Base-by-base conservation (phyloP, 2,329 filamentous ascomycete genomes). In the Lachnellula suecica region DNA sequence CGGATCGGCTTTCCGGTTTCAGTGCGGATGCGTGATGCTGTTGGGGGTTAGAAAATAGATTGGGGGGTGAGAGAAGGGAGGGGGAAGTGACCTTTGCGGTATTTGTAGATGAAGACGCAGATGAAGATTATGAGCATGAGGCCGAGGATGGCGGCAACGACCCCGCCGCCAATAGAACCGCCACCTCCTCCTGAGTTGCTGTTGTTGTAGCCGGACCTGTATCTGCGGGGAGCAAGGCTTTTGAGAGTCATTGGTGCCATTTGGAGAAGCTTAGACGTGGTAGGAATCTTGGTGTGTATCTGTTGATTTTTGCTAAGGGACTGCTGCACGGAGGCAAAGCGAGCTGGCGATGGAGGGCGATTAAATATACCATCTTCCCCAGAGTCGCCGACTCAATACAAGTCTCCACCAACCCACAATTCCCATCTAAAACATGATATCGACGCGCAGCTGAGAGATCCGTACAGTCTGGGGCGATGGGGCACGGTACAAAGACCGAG, bases 81-180 rank as follows among this genome's bases (percentile, higher is more conserved):
- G 23, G 23, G 43, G 23, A 31, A 9, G 23, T 24, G 4, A 47
- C 44, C 44, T 47, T 47, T 47, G 11, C 34, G 24, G 34, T 47
- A 47, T 38, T 47, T 34, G 23, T 47, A 23, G 7, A 35, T 37
- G 29, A 34, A 47, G 19, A 37, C 25, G 29, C 44, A 35, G 31
- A 47, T 47, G 44, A 47, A 47, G 27, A 47, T 24, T 20, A 38
- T 15, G 27, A 47, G 8, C 27, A 38, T 37, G 9, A 47, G 5
- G 34, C 15, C 29, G 13, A 47, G 24, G 44, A 47, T 47, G 11
- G 44, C 44, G 29, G 17, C 44, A 11, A 47, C 34, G 7, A 47
- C 44, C 1, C 29, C 44, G 9, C 44, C 44, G 17, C 44, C 44
- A 23, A 47, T 47, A 3, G 23, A 17, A 17, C 29, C 44, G n/a